phyloP scores from a whole-genome alignment of 208 protist species.

The Entamoeba histolytica region DNA sequence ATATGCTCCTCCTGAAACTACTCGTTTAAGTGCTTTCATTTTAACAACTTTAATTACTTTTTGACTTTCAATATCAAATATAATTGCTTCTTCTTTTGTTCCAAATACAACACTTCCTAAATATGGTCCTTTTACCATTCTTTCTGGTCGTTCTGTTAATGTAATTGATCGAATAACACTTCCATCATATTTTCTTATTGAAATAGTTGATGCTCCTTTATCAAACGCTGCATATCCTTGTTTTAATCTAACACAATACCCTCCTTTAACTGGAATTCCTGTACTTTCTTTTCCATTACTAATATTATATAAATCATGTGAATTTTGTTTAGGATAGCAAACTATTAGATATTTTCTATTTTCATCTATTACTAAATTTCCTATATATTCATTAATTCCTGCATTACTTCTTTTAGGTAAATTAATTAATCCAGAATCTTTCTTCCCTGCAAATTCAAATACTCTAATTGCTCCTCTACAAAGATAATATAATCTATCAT shows the following conservation, averaged over 20 bases:
- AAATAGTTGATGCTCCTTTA: background rate
- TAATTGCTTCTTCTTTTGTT: background rate
- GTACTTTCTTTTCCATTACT: background rate
- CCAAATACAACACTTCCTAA: background rate
- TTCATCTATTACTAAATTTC: background rate
- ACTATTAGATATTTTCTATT: background rate
- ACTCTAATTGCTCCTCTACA: background rate
- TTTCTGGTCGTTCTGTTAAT: background rate
- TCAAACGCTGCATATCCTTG: background rate
- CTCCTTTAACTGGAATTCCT: background rate
- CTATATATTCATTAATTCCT: background rate
- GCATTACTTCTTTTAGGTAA: background rate
- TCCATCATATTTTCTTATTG: background rate
- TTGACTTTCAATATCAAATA: background rate
- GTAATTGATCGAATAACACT: background rate
- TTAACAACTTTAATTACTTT: background rate
- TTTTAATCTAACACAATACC: background rate
- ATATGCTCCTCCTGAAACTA: background rate
- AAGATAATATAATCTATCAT: background rate
- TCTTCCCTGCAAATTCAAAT: background rate
- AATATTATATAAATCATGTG: background rate
- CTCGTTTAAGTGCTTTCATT: background rate
- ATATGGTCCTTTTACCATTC: background rate
- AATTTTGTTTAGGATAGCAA: background rate
- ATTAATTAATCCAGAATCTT: background rate